A percentile compares a stretch with the other conserved stretches of the same genome.
These are phyloP conservation scores for Hypocreales sp. DNA, from an alignment of 2,329 filamentous ascomycete species.

Conservation along the genomic window DNA sequence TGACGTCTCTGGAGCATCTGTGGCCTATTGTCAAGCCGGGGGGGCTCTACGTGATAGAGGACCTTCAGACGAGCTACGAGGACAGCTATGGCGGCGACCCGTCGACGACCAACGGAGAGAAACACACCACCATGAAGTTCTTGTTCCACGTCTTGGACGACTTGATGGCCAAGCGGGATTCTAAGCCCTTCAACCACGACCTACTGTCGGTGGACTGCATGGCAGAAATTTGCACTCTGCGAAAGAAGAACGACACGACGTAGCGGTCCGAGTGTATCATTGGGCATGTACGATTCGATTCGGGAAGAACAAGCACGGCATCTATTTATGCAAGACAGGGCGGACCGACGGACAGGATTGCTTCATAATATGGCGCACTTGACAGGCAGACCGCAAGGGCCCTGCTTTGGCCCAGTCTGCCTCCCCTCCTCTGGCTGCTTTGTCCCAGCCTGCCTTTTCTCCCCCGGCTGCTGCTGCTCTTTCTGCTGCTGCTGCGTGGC, in stretches of 20 bases:
- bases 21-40: slow-evolving; percentile 21
- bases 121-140: slow-evolving; percentile 12
- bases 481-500: too few species aligned
- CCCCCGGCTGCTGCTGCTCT: too few species aligned
- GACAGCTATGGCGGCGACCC: slow-evolving; percentile 10
- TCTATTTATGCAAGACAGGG: too few species aligned
- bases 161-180: slow-evolving; percentile 7
- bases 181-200: slow-evolving; percentile 9
- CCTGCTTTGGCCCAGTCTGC: too few species aligned
- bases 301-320: too few species aligned
- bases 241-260: slow-evolving; percentile 7
- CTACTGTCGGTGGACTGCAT: slow-evolving; percentile 14
- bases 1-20: slow-evolving; percentile 15
- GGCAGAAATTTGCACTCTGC: slow-evolving; percentile 13
- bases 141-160: slow-evolving; percentile 13
- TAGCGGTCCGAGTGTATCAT: too few species aligned
- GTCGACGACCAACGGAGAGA: slow-evolving; percentile 6
- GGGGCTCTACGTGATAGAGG: slow-evolving; percentile 19
- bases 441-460: too few species aligned
- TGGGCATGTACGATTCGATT: too few species aligned
- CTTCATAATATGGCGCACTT: too few species aligned
- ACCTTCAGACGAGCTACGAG: slow-evolving; percentile 15
- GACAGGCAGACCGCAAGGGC: too few species aligned
- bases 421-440: too few species aligned
- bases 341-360: too few species aligned